phyloP scores from a whole-genome alignment of 2,329 filamentous ascomycete genomes.

The Calonectria hawksworthii region DNA sequence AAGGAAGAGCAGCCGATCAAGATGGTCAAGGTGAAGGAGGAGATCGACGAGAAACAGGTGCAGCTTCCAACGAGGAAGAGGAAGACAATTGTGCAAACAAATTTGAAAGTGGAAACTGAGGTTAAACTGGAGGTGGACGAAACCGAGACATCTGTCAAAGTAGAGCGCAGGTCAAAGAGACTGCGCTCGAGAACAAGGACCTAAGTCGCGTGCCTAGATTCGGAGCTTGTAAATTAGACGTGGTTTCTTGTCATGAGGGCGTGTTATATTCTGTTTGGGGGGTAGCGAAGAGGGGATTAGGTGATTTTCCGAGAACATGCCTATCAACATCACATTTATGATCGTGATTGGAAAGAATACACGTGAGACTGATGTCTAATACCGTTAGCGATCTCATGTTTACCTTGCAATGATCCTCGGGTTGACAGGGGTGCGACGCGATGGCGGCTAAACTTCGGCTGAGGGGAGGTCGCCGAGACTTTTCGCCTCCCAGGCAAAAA shows the following conservation, averaged over 20 bases:
- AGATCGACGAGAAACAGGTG: constrained; percentile 31
- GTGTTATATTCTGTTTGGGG: neutral
- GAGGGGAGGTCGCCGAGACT: constrained; percentile 36
- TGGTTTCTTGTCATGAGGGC: neutral
- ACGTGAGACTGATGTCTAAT: neutral
- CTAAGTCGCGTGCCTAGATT: neutral
- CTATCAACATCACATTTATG: neutral
- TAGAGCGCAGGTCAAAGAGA: constrained; percentile 44
- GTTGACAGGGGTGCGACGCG: constrained; percentile 21
- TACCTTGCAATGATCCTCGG: neutral
- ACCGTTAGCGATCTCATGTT: neutral
- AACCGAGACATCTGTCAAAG: constrained; percentile 25
- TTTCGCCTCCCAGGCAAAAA: constrained; percentile 51
- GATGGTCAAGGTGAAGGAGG: constrained; percentile 42
- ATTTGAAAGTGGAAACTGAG: constrained; percentile 35
- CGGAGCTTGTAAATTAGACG: neutral
- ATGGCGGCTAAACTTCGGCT: constrained; percentile 52
- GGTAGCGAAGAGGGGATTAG: too few species aligned
- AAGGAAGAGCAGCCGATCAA: constrained; percentile 35
- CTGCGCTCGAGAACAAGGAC: constrained; percentile 40
- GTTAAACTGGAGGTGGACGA: constrained; percentile 35
- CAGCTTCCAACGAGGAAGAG: constrained; percentile 42
- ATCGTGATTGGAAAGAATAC: neutral
- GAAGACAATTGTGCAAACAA: constrained; percentile 32
- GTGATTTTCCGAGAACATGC: neutral